A percentile compares a stretch with the other conserved stretches of the same genome.
These are phyloP conservation scores for Aureobasidium sp. DNA, from an alignment of 2,329 filamentous ascomycete species.

Conservation along the genomic window DNA sequence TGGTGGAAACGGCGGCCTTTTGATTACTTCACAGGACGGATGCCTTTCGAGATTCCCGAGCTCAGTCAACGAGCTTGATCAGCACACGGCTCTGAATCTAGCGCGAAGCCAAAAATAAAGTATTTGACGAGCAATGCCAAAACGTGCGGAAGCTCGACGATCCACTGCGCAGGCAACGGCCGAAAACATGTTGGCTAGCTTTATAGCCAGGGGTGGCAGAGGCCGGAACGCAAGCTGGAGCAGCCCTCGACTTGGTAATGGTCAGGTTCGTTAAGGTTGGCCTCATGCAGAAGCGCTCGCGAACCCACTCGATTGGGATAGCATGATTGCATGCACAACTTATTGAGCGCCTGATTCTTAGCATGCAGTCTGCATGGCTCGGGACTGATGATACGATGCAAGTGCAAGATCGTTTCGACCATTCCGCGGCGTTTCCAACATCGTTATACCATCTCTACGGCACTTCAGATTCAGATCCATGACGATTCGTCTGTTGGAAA, in stretches of 20 bases:
- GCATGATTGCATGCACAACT: background rate
- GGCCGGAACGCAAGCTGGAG: background rate
- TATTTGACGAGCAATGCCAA: constrained; percentile 14
- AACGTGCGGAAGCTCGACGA: constrained; percentile 1
- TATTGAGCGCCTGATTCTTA: background rate
- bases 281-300: background rate
- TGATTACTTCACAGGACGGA: constrained; percentile 8
- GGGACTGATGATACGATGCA: constrained; percentile 1
- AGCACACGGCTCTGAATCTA: constrained; percentile 13
- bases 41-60: background rate
- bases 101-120: constrained; percentile 14
- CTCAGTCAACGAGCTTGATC: constrained; percentile 1
- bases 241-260: background rate
- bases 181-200: constrained; percentile 8
- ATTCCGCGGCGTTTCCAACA: background rate
- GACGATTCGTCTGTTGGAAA: background rate
- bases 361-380: background rate
- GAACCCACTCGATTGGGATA: background rate
- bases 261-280: constrained; percentile 8
- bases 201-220: constrained; percentile 7
- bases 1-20: constrained; percentile 14
- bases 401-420: background rate
- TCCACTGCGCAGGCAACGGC: constrained; percentile 8
- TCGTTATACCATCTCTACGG: background rate
- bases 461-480: background rate